phyloP scores from a whole-genome alignment of 2,329 filamentous ascomycete genomes.

The Beauveria pseudobassiana region DNA sequence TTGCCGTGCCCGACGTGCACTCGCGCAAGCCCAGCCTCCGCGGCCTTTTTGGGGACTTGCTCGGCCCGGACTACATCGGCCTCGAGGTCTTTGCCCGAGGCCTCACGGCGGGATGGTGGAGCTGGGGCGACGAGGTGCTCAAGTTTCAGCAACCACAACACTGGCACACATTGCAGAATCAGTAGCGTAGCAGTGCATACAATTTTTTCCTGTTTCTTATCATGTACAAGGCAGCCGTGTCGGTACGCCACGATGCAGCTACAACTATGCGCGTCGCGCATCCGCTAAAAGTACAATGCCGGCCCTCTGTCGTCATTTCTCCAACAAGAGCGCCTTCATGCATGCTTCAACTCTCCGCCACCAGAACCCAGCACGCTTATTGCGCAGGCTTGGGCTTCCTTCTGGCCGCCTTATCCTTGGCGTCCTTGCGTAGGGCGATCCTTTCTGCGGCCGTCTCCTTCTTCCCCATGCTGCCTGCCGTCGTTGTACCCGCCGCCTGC shows the following conservation, averaged over 20 bases:
- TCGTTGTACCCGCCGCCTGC: constrained; percentile 14
- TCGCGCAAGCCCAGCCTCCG: constrained; percentile 71
- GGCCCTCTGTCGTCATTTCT: background rate
- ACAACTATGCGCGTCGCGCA: constrained; percentile 13
- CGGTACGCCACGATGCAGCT: constrained; percentile 3
- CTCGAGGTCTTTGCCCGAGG: constrained; percentile 74
- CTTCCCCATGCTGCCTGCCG: background rate
- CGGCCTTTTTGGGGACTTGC: constrained; percentile 46
- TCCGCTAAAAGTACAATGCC: constrained; percentile 10
- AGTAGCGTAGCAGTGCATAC: constrained; percentile 1
- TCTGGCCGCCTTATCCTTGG: background rate
- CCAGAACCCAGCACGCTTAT: background rate
- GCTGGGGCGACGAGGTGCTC: constrained; percentile 68
- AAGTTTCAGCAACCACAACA: constrained; percentile 56
- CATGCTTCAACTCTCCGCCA: background rate
- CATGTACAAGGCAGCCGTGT: constrained; percentile 12
- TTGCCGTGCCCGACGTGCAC: constrained; percentile 68
- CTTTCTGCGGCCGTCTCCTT: constrained; percentile 17
- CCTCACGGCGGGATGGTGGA: constrained; percentile 68
- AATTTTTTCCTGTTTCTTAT: constrained; percentile 16
- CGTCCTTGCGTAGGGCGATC: constrained; percentile 10
- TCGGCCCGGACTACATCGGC: constrained; percentile 44
- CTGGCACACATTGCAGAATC: constrained; percentile 32
- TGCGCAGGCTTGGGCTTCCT: background rate
- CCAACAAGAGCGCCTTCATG: background rate